Evolutionary conservation across 2,329 filamentous ascomycete genomes (phyloP).

Genomic region (Alternaria infectoria): DNA sequence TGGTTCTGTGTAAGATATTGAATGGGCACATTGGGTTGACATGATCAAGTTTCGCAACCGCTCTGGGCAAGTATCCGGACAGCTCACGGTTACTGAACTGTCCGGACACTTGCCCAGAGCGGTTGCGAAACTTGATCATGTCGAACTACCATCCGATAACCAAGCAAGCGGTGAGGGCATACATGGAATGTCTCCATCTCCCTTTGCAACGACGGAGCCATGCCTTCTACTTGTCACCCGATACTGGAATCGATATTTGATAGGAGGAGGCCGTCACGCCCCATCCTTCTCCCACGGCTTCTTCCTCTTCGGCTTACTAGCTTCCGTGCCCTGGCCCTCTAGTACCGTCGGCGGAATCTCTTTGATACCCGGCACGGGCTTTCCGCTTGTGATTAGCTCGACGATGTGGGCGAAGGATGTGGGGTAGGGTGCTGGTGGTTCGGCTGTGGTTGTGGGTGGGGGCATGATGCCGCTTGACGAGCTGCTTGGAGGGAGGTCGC

Average conservation of each 20-base stretch:
- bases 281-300: constrained; percentile 82
- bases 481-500: not conserved
- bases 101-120: not conserved
- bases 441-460: constrained; percentile 25
- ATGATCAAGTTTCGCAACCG: not conserved
- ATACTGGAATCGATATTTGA: not conserved
- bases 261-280: not conserved
- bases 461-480: constrained; percentile 31
- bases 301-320: constrained; percentile 59
- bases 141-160: not conserved
- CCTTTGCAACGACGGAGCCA: too few relatives aligned
- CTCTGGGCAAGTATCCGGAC: not conserved
- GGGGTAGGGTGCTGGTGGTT: constrained; percentile 72
- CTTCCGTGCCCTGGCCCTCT: constrained; percentile 68
- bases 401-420: constrained; percentile 85
- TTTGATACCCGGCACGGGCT: constrained; percentile 84
- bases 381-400: constrained; percentile 80
- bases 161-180: not conserved
- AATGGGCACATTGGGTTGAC: not conserved
- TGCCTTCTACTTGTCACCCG: too few relatives aligned
- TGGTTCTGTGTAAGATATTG: not conserved
- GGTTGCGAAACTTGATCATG: not conserved
- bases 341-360: constrained; percentile 84
- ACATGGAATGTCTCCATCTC: too few relatives aligned
- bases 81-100: too few relatives aligned